phyloP scores from a whole-genome alignment of 805 yeast species.

The Barnettozyma botsteinii region DNA sequence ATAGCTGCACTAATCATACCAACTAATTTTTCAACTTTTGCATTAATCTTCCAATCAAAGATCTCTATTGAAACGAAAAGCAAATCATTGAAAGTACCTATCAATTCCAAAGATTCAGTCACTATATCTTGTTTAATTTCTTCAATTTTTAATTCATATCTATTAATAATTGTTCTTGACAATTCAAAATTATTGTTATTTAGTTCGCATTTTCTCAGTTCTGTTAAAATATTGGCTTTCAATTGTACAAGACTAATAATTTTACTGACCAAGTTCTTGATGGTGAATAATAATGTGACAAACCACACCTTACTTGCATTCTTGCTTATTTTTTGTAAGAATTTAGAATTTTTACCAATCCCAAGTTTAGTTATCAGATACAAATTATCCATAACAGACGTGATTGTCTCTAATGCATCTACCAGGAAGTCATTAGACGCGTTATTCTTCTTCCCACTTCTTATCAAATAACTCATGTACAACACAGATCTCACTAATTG shows the following conservation, averaged over 20 bases:
- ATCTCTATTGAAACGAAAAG: slow-evolving; percentile 16
- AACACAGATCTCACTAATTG: slow-evolving; percentile 13
- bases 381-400: slow-evolving; percentile 17
- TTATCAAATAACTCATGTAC: slow-evolving; percentile 12
- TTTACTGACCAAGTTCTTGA: slow-evolving; percentile 9
- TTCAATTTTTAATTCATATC: slow-evolving; percentile 11
- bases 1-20: slow-evolving; percentile 13
- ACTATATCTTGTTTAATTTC: slow-evolving; percentile 8
- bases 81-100: slow-evolving; percentile 15
- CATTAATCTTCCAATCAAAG: slow-evolving; percentile 12
- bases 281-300: slow-evolving; percentile 12
- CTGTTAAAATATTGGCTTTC: slow-evolving; percentile 4
- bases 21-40: slow-evolving; percentile 10
- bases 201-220: slow-evolving; percentile 8
- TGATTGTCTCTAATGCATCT: slow-evolving; percentile 12
- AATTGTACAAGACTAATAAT: slow-evolving; percentile 7
- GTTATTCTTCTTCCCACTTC: slow-evolving; percentile 5
- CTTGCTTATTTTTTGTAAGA: slow-evolving; percentile 2
- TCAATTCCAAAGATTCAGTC: slow-evolving; percentile 8
- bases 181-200: slow-evolving; percentile 1
- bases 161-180: slow-evolving; percentile 8
- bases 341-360: slow-evolving; percentile 11
- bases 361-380: slow-evolving; percentile 14
- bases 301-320: slow-evolving; percentile 18
- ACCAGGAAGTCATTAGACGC: slow-evolving; percentile 8